Evolutionary conservation across 163 green algal genomes (phyloP), one percentile per base, ranked within the genome.

Genomic region (Scenedesmus sp.): DNA sequence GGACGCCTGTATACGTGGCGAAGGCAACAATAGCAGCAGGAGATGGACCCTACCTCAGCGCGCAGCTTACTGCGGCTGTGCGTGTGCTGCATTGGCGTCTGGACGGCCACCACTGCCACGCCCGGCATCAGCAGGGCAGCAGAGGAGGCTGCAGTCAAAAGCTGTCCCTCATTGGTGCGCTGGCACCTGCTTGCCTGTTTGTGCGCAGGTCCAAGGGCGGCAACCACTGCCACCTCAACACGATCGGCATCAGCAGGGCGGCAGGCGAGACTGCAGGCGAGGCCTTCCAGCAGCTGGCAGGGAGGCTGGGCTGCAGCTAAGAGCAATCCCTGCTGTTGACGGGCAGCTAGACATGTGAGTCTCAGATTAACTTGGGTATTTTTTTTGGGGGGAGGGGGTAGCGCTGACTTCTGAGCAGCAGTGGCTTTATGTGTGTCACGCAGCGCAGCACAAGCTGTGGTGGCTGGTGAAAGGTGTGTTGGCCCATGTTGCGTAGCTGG

Each of bases 171-270:
- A n/a, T n/a, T n/a, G n/a, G n/a, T n/a, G n/a, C 88, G 0, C 91
- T 92, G 5, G 81, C 49, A 5, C 51, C 92, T 83, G 93, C 87
- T 37, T 15, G 13, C 46, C 9, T 68, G 37, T n/a, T 15, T 87
- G 12, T 86, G 42, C 86, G n/a, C 85, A 89, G 85, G 61, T 89
- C 85, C 49, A 96, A 94, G 70, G 95, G 96, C 33, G 98, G 98
- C 84, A 99, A 99, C 95, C 98, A 99, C 94, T 97, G 93, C 86
- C 97, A 99, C 93, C 49, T 99, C 91, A 99, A 99, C 93, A 94
- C 96, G 3, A 90, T 99, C 0, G 94, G 92, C 10, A 92, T 99
- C 3, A 88, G 94, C 15, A 61, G 37, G 26, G 91, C 88, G 0
- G 87, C 85, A 0, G 94, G 91, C 18, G 89, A 40, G 61, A 22